Conservation (phyloP, 2,329 filamentous ascomycete genomes). For the Aspergillus sergii region DNA sequence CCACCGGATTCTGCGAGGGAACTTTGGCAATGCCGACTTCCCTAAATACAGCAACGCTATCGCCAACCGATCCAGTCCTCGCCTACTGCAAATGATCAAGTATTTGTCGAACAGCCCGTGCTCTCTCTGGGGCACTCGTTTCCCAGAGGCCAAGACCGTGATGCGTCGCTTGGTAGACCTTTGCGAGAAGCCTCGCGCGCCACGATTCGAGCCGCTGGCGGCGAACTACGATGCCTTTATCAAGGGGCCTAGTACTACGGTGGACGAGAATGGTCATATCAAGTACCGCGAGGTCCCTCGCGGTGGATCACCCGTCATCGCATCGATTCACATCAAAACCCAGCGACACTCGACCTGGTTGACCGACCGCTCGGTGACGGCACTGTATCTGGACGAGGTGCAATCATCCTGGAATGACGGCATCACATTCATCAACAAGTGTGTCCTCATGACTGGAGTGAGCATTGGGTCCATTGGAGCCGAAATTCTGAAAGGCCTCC, state of each 20-base stretch:
- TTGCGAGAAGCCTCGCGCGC: constrained; percentile 69
- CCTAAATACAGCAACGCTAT: not conserved
- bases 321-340: constrained; percentile 31
- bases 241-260: constrained; percentile 85
- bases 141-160: not conserved
- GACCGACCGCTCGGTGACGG: constrained; percentile 98
- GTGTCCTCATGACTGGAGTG: constrained; percentile 96
- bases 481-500: constrained; percentile 91
- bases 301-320: constrained; percentile 22
- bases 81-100: not conserved
- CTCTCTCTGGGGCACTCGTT: not conserved
- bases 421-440: constrained; percentile 91
- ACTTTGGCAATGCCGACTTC: not conserved
- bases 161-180: not conserved
- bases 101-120: not conserved
- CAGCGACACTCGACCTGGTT: constrained; percentile 95
- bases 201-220: constrained; percentile 70
- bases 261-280: constrained; percentile 89
- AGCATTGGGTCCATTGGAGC: constrained; percentile 97
- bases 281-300: constrained; percentile 87
- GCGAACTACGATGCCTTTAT: constrained; percentile 61
- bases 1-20: not conserved
- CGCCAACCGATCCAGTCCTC: not conserved
- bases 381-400: constrained; percentile 86
- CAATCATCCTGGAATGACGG: constrained; percentile 85